A percentile compares a stretch with the other conserved stretches of the same genome.
Conservation (phyloP, 345 rosid genomes). For the Lepidium sativum region DNA sequence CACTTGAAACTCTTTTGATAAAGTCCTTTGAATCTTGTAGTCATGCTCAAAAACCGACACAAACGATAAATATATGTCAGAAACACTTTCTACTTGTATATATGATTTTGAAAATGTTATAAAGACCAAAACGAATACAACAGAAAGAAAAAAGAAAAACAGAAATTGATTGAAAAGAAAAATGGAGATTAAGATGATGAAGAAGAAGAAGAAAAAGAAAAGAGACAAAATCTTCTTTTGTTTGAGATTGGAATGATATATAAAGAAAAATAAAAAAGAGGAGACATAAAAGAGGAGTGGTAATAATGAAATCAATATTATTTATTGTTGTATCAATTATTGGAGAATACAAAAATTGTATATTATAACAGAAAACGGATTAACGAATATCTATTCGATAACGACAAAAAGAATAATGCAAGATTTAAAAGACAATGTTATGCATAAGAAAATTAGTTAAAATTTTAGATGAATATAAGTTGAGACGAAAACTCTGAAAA, state of each 20-base stretch:
- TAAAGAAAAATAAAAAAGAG: slow-evolving; percentile 12
- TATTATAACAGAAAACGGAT: slow-evolving; percentile 22
- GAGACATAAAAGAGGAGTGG: slow-evolving; percentile 29
- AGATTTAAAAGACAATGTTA: neutral
- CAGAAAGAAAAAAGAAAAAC: no score
- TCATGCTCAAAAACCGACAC: slow-evolving; percentile 36
- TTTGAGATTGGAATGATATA: slow-evolving; percentile 15
- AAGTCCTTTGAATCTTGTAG: slow-evolving; percentile 73
- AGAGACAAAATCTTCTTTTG: slow-evolving; percentile 20
- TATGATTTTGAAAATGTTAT: neutral
- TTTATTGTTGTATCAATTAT: slow-evolving; percentile 5
- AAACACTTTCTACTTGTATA: neutral
- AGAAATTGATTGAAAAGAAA: slow-evolving; percentile 5
- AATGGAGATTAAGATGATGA: neutral
- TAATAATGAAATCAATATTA: neutral
- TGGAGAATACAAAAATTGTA: slow-evolving; percentile 3
- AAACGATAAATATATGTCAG: neutral
- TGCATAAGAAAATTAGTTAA: slow-evolving; percentile 4
- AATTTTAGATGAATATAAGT: no score
- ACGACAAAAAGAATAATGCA: slow-evolving; percentile 3
- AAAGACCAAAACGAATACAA: neutral
- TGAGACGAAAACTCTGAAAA: no score
- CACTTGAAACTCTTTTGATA: slow-evolving; percentile 70
- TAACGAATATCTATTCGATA: slow-evolving; percentile 26
- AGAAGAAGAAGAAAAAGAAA: neutral